Evolutionary conservation across 768 basidiomycete species (phyloP).

Genomic region (Agaricus sinodeliciosus): DNA sequence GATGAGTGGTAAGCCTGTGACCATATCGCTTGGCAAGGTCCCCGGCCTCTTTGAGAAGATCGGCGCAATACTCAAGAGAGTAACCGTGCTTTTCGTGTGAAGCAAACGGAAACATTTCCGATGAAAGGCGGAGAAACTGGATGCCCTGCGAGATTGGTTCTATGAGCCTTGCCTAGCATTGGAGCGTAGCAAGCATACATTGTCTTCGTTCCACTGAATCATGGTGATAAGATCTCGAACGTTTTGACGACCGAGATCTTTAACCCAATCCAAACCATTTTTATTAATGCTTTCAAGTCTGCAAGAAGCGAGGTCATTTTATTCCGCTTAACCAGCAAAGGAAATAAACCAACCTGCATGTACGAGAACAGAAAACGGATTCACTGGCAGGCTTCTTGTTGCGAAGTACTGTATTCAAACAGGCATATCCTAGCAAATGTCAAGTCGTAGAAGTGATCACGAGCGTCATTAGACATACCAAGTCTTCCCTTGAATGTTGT

Average conservation of each 20-base stretch:
- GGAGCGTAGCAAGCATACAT: slow-evolving; percentile 33
- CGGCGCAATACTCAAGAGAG: slow-evolving; percentile 65
- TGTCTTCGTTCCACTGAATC: slow-evolving; percentile 88
- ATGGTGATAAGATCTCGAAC: slow-evolving; percentile 62
- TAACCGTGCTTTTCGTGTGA: slow-evolving; percentile 80
- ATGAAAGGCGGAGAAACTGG: slow-evolving; percentile 83
- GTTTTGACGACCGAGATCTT: slow-evolving; percentile 75
- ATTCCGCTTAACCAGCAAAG: neutral
- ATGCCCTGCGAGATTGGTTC: slow-evolving; percentile 44
- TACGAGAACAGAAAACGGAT: slow-evolving; percentile 70
- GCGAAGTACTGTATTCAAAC: slow-evolving; percentile 79
- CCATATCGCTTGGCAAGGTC: slow-evolving; percentile 61
- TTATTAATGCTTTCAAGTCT: slow-evolving; percentile 76
- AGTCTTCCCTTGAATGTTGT: slow-evolving; percentile 68
- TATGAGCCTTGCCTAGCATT: neutral
- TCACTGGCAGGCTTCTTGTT: slow-evolving; percentile 57
- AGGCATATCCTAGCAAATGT: slow-evolving; percentile 60
- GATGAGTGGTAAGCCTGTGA: slow-evolving; percentile 81
- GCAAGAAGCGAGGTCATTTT: neutral
- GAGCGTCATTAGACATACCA: slow-evolving; percentile 24
- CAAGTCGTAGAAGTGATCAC: neutral
- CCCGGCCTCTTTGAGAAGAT: slow-evolving; percentile 50
- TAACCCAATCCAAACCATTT: slow-evolving; percentile 76
- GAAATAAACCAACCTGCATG: slow-evolving; percentile 40
- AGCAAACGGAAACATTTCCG: slow-evolving; percentile 91